Percentiles rank a stretch among this genome's conserved stretches.
These are phyloP conservation scores for Lasiodiplodia hormozganensis DNA, from an alignment of 2,329 filamentous ascomycete species.

Conservation along the genomic window DNA sequence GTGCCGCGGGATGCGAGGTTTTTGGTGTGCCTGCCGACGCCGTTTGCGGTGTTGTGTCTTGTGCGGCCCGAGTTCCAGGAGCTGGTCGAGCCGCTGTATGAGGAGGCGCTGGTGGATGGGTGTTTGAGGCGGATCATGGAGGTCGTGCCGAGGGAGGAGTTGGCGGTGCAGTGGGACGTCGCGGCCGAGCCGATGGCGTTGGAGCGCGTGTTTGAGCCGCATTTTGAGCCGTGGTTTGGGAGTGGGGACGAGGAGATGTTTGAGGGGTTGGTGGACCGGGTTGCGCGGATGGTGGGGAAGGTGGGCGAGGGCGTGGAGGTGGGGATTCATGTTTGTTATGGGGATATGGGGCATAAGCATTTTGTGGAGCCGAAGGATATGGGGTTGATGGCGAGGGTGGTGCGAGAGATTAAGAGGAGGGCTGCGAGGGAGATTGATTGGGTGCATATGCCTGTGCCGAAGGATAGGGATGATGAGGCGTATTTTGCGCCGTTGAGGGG, in stretches of 20 bases:
- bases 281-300: constrained; percentile 39
- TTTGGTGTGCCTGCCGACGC: constrained; percentile 43
- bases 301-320: constrained; percentile 49
- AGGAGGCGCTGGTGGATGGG: constrained; percentile 37
- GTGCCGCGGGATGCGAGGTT: constrained; percentile 39
- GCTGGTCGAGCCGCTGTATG: constrained; percentile 42
- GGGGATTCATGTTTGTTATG: constrained; percentile 58
- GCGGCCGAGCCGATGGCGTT: constrained; percentile 45
- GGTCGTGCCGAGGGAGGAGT: constrained; percentile 40
- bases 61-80: constrained; percentile 36
- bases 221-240: constrained; percentile 44
- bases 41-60: constrained; percentile 31
- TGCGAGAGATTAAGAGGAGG: constrained; percentile 40
- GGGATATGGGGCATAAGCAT: constrained; percentile 53
- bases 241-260: constrained; percentile 34
- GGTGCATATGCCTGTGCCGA: constrained; percentile 49
- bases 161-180: constrained; percentile 46
- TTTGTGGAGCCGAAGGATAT: constrained; percentile 53
- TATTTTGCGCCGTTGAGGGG: constrained; percentile 25
- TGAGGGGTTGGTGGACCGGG: constrained; percentile 44
- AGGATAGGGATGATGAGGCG: constrained; percentile 1
- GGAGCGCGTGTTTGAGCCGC: constrained; percentile 33
- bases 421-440: constrained; percentile 45
- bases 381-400: constrained; percentile 46
- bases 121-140: constrained; percentile 40